These are phyloP conservation scores for Globisporangium okanoganense DNA, from an alignment of 352 stramenopile species.

Conservation along the genomic window DNA sequence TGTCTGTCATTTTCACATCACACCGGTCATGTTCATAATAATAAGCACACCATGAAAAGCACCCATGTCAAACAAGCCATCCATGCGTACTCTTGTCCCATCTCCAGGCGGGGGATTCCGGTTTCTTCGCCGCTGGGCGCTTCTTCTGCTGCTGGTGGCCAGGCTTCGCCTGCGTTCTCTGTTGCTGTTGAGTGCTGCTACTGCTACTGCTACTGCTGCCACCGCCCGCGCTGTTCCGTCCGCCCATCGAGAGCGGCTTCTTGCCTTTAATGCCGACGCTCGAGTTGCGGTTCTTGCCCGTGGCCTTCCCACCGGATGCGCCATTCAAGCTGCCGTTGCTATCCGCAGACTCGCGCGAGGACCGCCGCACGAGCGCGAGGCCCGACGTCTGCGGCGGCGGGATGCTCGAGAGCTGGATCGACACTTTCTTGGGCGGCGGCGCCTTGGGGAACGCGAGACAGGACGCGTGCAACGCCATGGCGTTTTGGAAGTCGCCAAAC, in stretches of 20 bases:
- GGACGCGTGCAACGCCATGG: slow-evolving; percentile 72
- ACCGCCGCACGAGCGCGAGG: slow-evolving; percentile 7
- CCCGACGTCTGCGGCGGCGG: slow-evolving; percentile 24
- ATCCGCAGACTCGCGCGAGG: slow-evolving; percentile 14
- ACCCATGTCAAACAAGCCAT: not conserved
- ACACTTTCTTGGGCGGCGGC: slow-evolving; percentile 15
- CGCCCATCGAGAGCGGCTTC: slow-evolving; percentile 6
- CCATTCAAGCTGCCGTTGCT: slow-evolving; percentile 12
- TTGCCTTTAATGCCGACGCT: slow-evolving; percentile 5
- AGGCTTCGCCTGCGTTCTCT: slow-evolving; percentile 10
- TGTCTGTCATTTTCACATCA: too few relatives aligned
- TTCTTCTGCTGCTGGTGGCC: slow-evolving; percentile 18
- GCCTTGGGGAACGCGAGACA: slow-evolving; percentile 59
- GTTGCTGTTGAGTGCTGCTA: slow-evolving; percentile 6
- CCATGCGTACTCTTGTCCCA: slow-evolving; percentile 70
- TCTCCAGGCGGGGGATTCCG: slow-evolving; percentile 50
- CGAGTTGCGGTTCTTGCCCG: slow-evolving; percentile 5
- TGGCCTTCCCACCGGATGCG: not conserved
- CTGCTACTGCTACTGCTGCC: slow-evolving; percentile 1
- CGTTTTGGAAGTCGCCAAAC: slow-evolving; percentile 74
- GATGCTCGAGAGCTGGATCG: slow-evolving; percentile 32
- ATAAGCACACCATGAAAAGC: not conserved
- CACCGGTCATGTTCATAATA: too few relatives aligned
- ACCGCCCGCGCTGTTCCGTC: not conserved
- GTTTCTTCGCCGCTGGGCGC: slow-evolving; percentile 19